phyloP scores from a whole-genome alignment of 495 filamentous ascomycete species.

The Mycothermus thermophilus region DNA sequence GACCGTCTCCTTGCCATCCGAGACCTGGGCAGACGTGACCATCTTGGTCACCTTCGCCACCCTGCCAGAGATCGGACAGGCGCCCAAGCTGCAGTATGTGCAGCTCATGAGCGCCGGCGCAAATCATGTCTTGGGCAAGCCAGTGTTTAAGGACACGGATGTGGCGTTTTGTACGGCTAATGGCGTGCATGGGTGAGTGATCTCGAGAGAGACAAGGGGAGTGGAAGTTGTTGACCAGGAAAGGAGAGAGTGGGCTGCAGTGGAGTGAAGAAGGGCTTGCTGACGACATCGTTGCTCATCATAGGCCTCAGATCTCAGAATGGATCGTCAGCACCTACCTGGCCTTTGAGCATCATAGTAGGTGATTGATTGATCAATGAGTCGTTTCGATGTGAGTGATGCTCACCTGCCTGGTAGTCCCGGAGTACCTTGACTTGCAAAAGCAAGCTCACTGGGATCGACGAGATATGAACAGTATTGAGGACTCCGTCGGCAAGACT shows the following conservation, averaged over 20 bases:
- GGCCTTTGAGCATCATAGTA: conserved; percentile 32
- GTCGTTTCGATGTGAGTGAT: background rate
- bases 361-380: conserved; percentile 2
- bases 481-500: conserved; percentile 33
- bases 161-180: conserved; percentile 58
- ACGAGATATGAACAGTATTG: conserved; percentile 16
- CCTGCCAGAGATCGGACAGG: conserved; percentile 33
- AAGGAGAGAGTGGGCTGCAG: too few species aligned
- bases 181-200: conserved; percentile 53
- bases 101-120: conserved; percentile 65
- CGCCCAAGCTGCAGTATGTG: conserved; percentile 50
- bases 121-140: conserved; percentile 49
- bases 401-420: conserved; percentile 21
- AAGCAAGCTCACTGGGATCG: conserved; percentile 38
- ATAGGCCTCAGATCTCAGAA: conserved; percentile 62
- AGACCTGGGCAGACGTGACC: conserved; percentile 46
- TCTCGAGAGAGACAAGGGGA: too few species aligned
- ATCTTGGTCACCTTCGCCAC: conserved; percentile 46
- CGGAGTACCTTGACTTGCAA: conserved; percentile 40
- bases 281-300: too few species aligned
- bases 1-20: conserved; percentile 16
- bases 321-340: conserved; percentile 49
- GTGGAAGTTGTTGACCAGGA: too few species aligned
- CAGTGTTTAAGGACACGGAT: conserved; percentile 48
- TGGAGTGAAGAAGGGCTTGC: too few species aligned